Evolutionary conservation across 345 rosid genomes (phyloP), one percentile per base, ranked within the genome.

Genomic region (Draba incana): DNA sequence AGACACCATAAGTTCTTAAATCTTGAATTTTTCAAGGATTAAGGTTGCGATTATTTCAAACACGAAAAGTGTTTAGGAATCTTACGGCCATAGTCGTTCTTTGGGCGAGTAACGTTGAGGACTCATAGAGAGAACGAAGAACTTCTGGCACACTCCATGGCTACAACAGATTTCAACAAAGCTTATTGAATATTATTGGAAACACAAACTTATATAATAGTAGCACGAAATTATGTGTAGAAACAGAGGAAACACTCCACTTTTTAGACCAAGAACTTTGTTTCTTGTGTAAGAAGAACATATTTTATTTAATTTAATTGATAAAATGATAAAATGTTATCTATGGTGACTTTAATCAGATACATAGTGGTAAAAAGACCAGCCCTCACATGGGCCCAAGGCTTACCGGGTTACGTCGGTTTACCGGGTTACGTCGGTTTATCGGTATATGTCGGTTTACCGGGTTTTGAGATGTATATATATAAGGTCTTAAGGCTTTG

Each of bases 131-230:
- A 1, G 99, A 96, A 35, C 99, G 96, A 72, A 94, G 76, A 58
- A 94, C 99, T 84, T 94, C 99, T 16, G 99, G 97, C 57, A 91
- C 96, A 50, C 97, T 88, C 97, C 91, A 86, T 20, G 99, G 96
- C 99, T 94, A 57, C 50, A 79, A 43, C 42, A 33, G 23, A 62
- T 54, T 50, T 64, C 42, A 51, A 20, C 27, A 15, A 69, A 63
- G 43, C 2, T 16, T 24, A 45, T 23, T 45, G 24, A 66, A 1
- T 20, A 67, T 55, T 6, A 76, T 14, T 14, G 8, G 39, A 37
- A 53, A 9, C 43, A 23, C 63, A 66, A 55, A 24, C 4, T 37
- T 48, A 63, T 47, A 25, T 10, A 27, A 11, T 8, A 15, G 30
- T 8, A 15, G 30, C 9, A 4, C 11, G 14, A 69, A n/a, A 8